Evolutionary conservation across 169 alveolate species (phyloP).

Genomic region (Plasmodium coatneyi): DNA sequence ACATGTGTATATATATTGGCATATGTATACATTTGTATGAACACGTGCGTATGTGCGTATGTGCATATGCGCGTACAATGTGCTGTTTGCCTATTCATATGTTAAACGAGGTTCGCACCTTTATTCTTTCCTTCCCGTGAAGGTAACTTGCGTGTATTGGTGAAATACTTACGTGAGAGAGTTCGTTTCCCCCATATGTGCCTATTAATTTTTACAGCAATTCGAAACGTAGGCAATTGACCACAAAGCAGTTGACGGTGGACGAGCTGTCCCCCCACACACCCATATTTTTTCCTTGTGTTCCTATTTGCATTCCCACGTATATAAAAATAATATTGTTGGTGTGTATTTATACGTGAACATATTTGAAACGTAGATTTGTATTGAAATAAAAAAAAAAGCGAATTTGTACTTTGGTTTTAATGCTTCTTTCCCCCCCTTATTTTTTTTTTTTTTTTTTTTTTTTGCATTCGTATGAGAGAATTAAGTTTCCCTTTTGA

Average conservation of each 20-base stretch:
- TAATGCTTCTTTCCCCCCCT: not conserved
- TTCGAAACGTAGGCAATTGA: not conserved
- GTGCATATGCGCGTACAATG: not conserved
- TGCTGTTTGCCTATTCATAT: not conserved
- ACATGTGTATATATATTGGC: conserved; percentile 1
- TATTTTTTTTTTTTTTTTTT: not conserved
- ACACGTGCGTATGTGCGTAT: not conserved
- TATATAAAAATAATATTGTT: not conserved
- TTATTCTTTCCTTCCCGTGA: not conserved
- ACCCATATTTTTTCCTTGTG: not conserved
- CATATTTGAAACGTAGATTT: conserved; percentile 33
- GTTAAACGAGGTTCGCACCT: not conserved
- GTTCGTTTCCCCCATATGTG: not conserved
- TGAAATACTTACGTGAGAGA: not conserved
- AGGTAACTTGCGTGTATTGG: not conserved
- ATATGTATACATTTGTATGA: not conserved
- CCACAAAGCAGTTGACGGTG: not conserved
- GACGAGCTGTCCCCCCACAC: not conserved
- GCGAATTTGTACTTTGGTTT: not conserved
- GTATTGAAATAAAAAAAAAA: conserved; percentile 6
- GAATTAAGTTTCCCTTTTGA: conserved; percentile 5
- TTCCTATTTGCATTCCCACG: not conserved
- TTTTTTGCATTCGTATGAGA: not conserved
- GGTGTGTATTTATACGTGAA: not conserved
- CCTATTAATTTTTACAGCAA: not conserved